These are phyloP conservation scores for Odontarrhena argentea DNA, from an alignment of 345 rosid genomes.

Conservation along the genomic window DNA sequence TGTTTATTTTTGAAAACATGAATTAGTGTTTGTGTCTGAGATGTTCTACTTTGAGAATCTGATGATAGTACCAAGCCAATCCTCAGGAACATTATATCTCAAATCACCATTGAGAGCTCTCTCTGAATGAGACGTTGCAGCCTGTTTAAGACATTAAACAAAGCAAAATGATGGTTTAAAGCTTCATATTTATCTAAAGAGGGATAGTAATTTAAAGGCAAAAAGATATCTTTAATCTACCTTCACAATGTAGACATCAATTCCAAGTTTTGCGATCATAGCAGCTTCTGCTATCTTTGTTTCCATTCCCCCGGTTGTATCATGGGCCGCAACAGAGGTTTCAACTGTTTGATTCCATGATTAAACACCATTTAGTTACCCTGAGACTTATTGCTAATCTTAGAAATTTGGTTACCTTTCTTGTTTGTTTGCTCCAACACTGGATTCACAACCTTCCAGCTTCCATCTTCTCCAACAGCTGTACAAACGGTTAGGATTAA, in stretches of 20 bases:
- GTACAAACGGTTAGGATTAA: constrained; percentile 14
- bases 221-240: constrained; percentile 32
- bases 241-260: constrained; percentile 90
- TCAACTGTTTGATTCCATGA: constrained; percentile 54
- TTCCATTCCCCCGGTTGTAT: constrained; percentile 94
- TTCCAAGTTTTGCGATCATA: constrained; percentile 81
- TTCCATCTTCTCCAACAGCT: constrained; percentile 83
- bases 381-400: not conserved
- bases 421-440: constrained; percentile 41
- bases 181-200: not conserved
- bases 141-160: constrained; percentile 45
- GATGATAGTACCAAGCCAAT: constrained; percentile 74
- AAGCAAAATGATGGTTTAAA: not conserved
- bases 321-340: constrained; percentile 79
- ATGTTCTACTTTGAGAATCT: constrained; percentile 35
- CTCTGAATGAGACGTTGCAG: constrained; percentile 70
- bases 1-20: not conserved
- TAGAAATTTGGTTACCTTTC: constrained; percentile 48
- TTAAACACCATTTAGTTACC: not conserved
- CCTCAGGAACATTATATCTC: constrained; percentile 53
- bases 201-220: not conserved
- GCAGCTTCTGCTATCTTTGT: constrained; percentile 94
- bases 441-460: constrained; percentile 76
- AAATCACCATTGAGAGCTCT: constrained; percentile 71
- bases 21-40: not conserved